Evolutionary conservation across 2,329 filamentous ascomycete species (phyloP), one percentile per base, ranked within the genome.

Genomic region (Sporothrix mexicana): DNA sequence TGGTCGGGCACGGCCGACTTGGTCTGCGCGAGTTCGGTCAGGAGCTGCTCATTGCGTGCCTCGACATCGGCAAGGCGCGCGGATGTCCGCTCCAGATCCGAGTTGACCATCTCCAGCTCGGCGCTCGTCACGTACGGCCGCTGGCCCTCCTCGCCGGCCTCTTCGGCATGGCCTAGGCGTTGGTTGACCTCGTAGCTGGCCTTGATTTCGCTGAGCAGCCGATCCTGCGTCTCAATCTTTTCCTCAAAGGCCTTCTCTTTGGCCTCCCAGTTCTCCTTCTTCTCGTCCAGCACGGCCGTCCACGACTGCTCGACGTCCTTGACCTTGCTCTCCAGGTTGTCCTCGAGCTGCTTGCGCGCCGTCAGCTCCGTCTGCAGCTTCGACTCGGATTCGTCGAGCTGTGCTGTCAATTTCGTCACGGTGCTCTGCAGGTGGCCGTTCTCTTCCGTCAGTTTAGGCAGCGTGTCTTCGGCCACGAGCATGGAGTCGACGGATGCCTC

Each of bases 151-250:
- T 92, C 90, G 3, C 67, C 57, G 17, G 47, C 74, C 23, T 57
- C 73, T 15, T 68, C 61, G n/a, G 67, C 83, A 45, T 72, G 30
- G 43, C 70, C 69, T n/a, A 99, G 85, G 69, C 96, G 89, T 80
- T 98, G 95, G 62, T 93, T 96, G 71, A 99, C 96, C 82, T 99
- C 96, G 79, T 98, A 98, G 83, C 91, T 98, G 36, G 96, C 96
- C 83, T 98, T 98, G 79, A 98, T 90, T 81, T 99, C 97, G 79
- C 93, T 97, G 77, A 99, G 83, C 53, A 99, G 83, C 7, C 94
- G 90, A 67, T 99, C 96, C 80, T 99, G 95, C 77, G 92, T 97
- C 81, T 98, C 95, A 2, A 97, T 86, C 83, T 98, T 98, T 77
- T 98, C 95, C 79, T 97, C 94, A 74, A 98, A 83, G 41, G 89